These are phyloP conservation scores for Penicillium parvum DNA, from an alignment of 495 filamentous ascomycete genomes.

Conservation along the genomic window DNA sequence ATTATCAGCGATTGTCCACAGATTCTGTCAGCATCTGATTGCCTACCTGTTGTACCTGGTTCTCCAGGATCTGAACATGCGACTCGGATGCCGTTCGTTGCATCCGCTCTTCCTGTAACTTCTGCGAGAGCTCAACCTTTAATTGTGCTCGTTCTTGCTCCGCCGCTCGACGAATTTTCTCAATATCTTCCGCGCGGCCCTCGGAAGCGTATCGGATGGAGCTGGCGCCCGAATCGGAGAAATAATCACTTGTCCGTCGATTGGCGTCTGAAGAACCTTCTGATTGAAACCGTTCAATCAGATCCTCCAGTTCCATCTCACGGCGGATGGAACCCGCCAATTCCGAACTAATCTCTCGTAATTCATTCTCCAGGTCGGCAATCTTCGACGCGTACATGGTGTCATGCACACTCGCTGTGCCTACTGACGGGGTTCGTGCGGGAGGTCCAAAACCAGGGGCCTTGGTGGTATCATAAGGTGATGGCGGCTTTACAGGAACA, in stretches of 20 bases:
- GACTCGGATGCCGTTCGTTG: slow-evolving; percentile 70
- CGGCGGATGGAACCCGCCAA: slow-evolving; percentile 86
- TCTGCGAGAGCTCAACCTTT: slow-evolving; percentile 74
- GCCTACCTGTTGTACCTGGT: slow-evolving; percentile 59
- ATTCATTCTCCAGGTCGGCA: slow-evolving; percentile 82
- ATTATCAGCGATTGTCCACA: neutral
- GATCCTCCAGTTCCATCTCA: slow-evolving; percentile 95
- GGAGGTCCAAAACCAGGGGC: slow-evolving; percentile 36
- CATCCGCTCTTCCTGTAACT: slow-evolving; percentile 77
- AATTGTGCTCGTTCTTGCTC: slow-evolving; percentile 92
- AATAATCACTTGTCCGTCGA: slow-evolving; percentile 93
- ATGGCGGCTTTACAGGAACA: slow-evolving; percentile 32
- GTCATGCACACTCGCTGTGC: slow-evolving; percentile 38
- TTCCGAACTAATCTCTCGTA: slow-evolving; percentile 88
- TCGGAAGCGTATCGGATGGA: slow-evolving; percentile 69
- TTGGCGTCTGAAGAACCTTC: slow-evolving; percentile 59
- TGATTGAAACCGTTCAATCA: slow-evolving; percentile 79
- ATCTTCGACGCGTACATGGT: slow-evolving; percentile 50
- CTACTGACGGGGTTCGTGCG: slow-evolving; percentile 32
- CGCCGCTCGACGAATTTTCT: slow-evolving; percentile 72
- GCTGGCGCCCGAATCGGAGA: slow-evolving; percentile 90
- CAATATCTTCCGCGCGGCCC: slow-evolving; percentile 69
- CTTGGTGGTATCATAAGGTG: slow-evolving; percentile 43
- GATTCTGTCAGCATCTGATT: neutral
- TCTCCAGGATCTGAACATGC: slow-evolving; percentile 76